These are phyloP conservation scores for Chloris gayana DNA, from an alignment of 176 grass and related monocot species.

Conservation along the genomic window DNA sequence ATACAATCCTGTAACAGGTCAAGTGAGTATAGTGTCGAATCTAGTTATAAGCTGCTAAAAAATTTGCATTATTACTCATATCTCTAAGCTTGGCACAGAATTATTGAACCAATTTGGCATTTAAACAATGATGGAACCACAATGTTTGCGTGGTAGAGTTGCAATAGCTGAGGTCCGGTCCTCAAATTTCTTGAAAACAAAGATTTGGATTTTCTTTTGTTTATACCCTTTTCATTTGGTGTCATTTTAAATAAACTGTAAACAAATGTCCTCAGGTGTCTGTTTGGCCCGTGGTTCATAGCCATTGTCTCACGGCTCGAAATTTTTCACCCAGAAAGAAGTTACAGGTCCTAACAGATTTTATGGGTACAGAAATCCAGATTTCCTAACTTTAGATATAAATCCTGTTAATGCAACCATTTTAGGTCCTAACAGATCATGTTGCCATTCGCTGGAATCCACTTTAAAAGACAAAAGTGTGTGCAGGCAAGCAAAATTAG, in stretches of 20 bases:
- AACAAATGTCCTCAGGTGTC: no score
- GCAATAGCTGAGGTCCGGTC: neutral
- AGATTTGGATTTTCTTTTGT: neutral
- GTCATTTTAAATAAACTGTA: neutral
- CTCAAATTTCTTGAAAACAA: neutral
- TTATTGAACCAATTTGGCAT: neutral
- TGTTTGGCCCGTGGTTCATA: neutral
- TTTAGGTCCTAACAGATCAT: neutral
- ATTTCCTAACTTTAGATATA: neutral
- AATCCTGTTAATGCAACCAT: neutral
- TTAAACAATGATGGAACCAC: neutral
- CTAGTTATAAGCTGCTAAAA: neutral
- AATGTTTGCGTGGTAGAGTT: neutral
- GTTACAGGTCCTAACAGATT: no score
- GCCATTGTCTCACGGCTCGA: neutral
- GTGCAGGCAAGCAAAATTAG: neutral
- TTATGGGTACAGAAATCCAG: neutral
- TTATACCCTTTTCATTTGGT: neutral
- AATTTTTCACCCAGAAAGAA: neutral
- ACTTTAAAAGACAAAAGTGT: neutral
- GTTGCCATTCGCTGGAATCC: neutral
- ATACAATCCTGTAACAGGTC: slow-evolving; percentile 66
- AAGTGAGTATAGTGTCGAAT: slow-evolving; percentile 1
- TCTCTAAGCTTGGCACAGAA: neutral
- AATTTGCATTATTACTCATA: neutral